phyloP scores from a whole-genome alignment of 106 monocot species.

The Hemerocallis citrina region DNA sequence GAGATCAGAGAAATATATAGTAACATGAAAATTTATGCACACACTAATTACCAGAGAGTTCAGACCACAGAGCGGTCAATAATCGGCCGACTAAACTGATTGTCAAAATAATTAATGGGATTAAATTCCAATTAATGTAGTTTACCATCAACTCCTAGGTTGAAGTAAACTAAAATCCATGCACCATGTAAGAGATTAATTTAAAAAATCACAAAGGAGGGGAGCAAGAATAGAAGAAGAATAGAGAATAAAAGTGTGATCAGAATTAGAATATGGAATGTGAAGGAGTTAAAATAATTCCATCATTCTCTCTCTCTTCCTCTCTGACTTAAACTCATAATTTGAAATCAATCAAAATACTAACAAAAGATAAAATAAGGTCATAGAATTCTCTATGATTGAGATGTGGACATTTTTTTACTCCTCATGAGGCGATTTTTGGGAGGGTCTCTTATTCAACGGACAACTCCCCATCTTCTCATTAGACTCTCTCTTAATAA shows the following conservation, averaged over 20 bases:
- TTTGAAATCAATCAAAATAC: too few relatives aligned
- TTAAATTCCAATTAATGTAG: neutral
- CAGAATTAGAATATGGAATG: slow-evolving; percentile 50
- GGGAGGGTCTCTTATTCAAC: slow-evolving; percentile 63
- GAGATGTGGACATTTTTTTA: slow-evolving; percentile 31
- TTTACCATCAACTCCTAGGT: neutral
- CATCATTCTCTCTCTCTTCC: slow-evolving; percentile 25
- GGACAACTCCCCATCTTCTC: slow-evolving; percentile 44
- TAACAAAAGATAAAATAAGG: too few relatives aligned
- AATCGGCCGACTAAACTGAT: too few relatives aligned
- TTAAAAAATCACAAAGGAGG: neutral
- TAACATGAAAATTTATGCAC: too few relatives aligned
- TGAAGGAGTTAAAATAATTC: slow-evolving; percentile 26
- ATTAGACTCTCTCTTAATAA: slow-evolving; percentile 18
- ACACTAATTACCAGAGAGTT: too few relatives aligned
- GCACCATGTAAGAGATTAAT: slow-evolving; percentile 6
- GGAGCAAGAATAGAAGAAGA: slow-evolving; percentile 10
- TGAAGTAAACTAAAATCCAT: neutral
- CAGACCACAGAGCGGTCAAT: too few relatives aligned
- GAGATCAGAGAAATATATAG: too few relatives aligned
- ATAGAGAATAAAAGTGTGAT: slow-evolving; percentile 24
- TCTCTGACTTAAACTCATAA: too few relatives aligned
- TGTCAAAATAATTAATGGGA: too few relatives aligned
- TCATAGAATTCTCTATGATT: neutral
- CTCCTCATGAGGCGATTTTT: slow-evolving; percentile 59